A percentile compares a stretch with the other conserved stretches of the same genome.
These are phyloP conservation scores for Polyporus arcularius DNA, from an alignment of 768 basidiomycete species.

Conservation along the genomic window DNA sequence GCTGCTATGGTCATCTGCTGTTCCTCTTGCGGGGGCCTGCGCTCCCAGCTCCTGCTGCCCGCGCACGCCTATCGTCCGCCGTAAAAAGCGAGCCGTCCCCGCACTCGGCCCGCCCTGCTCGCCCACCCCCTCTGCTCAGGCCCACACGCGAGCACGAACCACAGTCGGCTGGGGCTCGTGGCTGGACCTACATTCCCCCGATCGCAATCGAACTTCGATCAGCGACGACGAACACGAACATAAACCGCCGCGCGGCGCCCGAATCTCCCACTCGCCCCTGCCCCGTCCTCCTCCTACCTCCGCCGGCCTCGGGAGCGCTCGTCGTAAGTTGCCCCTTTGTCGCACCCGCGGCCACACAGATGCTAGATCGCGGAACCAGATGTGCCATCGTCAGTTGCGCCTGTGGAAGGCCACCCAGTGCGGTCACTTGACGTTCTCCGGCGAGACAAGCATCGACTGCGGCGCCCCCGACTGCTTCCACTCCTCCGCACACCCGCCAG, in stretches of 20 bases:
- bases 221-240: constrained; percentile 17
- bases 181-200: constrained; percentile 22
- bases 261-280: constrained; percentile 19
- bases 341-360: constrained; percentile 1
- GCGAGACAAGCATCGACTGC: constrained; percentile 57
- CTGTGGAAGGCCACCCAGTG: constrained; percentile 54
- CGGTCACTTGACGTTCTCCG: constrained; percentile 52
- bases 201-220: constrained; percentile 20
- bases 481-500: constrained; percentile 50
- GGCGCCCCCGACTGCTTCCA: constrained; percentile 40
- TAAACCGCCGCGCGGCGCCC: constrained; percentile 13
- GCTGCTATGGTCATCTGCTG: constrained; percentile 11
- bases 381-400: constrained; percentile 67
- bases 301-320: constrained; percentile 33
- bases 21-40: constrained; percentile 1
- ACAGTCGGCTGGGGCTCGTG: constrained; percentile 10
- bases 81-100: constrained; percentile 12
- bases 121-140: too few relatives aligned
- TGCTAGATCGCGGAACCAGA: constrained; percentile 30
- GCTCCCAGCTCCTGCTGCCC: not conserved
- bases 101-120: not conserved
- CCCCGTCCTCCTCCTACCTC: constrained; percentile 33
- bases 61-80: constrained; percentile 4
- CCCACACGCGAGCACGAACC: not conserved
- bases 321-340: constrained; percentile 24